Evolutionary conservation across 2,329 filamentous ascomycete genomes (phyloP), one percentile per base, ranked within the genome.

Genomic region (Clonostachys byssicola): DNA sequence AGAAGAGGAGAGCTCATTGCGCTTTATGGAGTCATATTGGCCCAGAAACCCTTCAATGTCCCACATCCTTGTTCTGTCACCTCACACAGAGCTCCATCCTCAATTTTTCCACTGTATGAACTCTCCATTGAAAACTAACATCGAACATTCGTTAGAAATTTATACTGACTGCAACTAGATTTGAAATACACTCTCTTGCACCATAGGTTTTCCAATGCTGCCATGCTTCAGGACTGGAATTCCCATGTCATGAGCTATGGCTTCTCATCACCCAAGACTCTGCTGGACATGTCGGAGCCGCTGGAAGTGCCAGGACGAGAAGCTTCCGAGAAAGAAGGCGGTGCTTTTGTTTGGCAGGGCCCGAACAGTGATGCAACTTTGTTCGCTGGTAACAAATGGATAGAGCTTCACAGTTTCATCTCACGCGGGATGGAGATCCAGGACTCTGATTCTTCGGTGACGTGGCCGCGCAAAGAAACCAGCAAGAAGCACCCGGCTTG

Each of bases 1-100:
- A 6, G 76, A 87, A 40, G 82, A 88, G 52, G 85, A 92, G 55
- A 85, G 86, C 47, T 84, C 89, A 1, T 73, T 86, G 14, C 83
- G 86, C 20, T 88, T 92, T 49, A 70, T 96, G 6, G 92, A 97
- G 68, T 87, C 89, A 0, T 96, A 95, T 63, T 97, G 91, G 76
- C 92, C 94, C 3, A 68, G 73, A 4, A 73, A 82, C 49, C 73
- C 82, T 6, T 61, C 65, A 3, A 67, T 81, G 45, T 85, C 85
- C 10, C 90, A 96, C 62, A 80, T 96, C 3, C 75, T 99, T n/a
- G 68, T 96, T 3, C 77, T 99, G 6, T 92, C 90, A 6, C 82
- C 92, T 2, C 84, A 95, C 54, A 80, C 78, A 2, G 88, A 97
- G 62, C 67, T 97, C 1, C 88, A 89, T 1, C 83, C 85, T 2